phyloP scores from a whole-genome alignment of 352 stramenopile genomes.

The Phytopythium mirpurense region DNA sequence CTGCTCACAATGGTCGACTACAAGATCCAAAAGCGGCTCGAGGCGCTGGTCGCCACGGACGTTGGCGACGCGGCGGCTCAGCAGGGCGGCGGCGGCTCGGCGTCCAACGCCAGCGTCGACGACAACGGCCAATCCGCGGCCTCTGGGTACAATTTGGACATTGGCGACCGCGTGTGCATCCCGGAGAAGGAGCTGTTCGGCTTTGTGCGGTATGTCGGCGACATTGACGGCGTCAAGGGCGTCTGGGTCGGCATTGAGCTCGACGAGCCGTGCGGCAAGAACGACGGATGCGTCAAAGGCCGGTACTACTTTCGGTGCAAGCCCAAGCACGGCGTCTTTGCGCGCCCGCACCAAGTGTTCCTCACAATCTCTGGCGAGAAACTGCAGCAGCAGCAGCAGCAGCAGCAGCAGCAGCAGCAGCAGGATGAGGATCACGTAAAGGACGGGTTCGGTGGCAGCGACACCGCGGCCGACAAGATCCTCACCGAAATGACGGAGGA shows the following conservation, averaged over 20 bases:
- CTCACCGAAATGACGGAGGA: conserved; percentile 18
- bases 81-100: conserved; percentile 14
- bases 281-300: conserved; percentile 80
- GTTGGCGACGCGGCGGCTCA: conserved; percentile 14
- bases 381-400: conserved; percentile 18
- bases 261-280: conserved; percentile 72
- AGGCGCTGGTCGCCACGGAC: conserved; percentile 41
- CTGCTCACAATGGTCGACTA: conserved; percentile 70
- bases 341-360: conserved; percentile 70
- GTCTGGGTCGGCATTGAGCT: conserved; percentile 77
- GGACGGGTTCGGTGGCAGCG: conserved; percentile 15
- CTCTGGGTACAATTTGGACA: conserved; percentile 38
- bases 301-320: conserved; percentile 77
- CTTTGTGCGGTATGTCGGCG: conserved; percentile 69
- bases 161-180: conserved; percentile 80
- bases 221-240: conserved; percentile 66
- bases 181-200: conserved; percentile 81
- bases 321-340: conserved; percentile 76
- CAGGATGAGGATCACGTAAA: conserved; percentile 31
- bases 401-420: conserved; percentile 12
- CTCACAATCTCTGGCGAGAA: conserved; percentile 56
- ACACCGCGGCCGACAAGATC: conserved; percentile 18
- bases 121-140: conserved; percentile 19
- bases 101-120: conserved; percentile 50
- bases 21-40: conserved; percentile 80